These are phyloP conservation scores for Lasiosphaeris hirsuta DNA, from an alignment of 495 filamentous ascomycete genomes.

Conservation along the genomic window DNA sequence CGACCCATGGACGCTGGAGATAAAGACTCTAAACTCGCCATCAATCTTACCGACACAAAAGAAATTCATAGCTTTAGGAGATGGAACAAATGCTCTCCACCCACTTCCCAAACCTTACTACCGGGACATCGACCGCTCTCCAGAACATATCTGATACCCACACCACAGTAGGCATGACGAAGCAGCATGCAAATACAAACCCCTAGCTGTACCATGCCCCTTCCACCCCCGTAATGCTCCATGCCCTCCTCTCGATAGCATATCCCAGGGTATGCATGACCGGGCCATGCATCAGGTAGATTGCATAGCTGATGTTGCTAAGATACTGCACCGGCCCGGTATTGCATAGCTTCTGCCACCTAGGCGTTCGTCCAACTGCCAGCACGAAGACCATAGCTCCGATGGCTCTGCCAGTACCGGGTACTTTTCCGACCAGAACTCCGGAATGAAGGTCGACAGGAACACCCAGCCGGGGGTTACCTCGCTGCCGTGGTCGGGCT, in stretches of 20 bases:
- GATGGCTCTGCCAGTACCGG: slow-evolving; percentile 40
- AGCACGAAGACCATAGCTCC: slow-evolving; percentile 41
- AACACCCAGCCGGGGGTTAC: slow-evolving; percentile 39
- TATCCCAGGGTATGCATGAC: slow-evolving; percentile 45
- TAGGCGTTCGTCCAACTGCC: slow-evolving; percentile 30
- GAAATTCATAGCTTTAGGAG: no score
- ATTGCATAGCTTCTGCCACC: slow-evolving; percentile 39
- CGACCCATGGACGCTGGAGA: no score
- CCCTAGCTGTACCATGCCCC: slow-evolving; percentile 31
- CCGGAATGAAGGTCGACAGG: slow-evolving; percentile 37
- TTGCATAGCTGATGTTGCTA: slow-evolving; percentile 48
- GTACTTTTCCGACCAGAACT: slow-evolving; percentile 40
- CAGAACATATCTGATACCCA: slow-evolving; percentile 48
- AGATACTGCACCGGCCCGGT: slow-evolving; percentile 40
- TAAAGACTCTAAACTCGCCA: no score
- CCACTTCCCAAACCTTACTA: slow-evolving; percentile 44
- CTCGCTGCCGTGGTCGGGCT: slow-evolving; percentile 37
- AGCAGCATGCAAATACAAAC: slow-evolving; percentile 29
- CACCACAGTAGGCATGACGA: slow-evolving; percentile 39
- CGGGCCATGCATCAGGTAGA: slow-evolving; percentile 54
- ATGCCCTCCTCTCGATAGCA: slow-evolving; percentile 32
- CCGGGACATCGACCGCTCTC: slow-evolving; percentile 44
- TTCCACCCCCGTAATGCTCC: slow-evolving; percentile 34
- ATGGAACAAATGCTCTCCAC: slow-evolving; percentile 29
- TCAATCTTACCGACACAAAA: no score